Evolutionary conservation across 2,329 filamentous ascomycete genomes (phyloP).

Genomic region (Colletotrichum sp.): DNA sequence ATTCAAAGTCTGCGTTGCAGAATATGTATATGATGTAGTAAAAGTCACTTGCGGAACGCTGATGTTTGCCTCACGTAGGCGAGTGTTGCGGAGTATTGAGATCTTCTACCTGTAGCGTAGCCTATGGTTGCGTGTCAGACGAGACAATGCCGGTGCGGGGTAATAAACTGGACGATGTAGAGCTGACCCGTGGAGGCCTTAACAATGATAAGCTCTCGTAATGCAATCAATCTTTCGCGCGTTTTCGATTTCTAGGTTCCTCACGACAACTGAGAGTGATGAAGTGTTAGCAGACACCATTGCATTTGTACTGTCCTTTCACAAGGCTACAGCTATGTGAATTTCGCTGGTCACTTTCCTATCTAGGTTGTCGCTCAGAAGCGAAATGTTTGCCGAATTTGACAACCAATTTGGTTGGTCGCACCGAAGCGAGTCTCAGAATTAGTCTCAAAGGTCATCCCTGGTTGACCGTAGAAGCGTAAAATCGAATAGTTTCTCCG

Average conservation of each 20-base stretch:
- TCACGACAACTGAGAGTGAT: not conserved
- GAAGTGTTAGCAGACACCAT: not conserved
- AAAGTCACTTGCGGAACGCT: no score
- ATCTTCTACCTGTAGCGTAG: not conserved
- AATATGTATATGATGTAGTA: not conserved
- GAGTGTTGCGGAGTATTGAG: not conserved
- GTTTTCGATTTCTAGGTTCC: not conserved
- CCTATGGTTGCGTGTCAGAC: not conserved
- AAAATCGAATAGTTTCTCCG: not conserved
- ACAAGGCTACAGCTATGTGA: not conserved
- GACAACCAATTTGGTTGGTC: not conserved
- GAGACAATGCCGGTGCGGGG: not conserved
- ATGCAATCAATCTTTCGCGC: not conserved
- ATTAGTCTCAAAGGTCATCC: not conserved
- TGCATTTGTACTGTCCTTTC: not conserved
- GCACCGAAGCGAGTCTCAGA: not conserved
- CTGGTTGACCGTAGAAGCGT: not conserved
- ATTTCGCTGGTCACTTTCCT: not conserved
- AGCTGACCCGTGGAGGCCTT: not conserved
- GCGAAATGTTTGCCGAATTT: not conserved
- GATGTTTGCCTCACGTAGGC: not conserved
- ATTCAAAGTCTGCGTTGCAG: not conserved
- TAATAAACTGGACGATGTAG: not conserved
- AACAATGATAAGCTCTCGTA: not conserved
- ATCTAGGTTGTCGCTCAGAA: not conserved